Evolutionary conservation across 768 basidiomycete species (phyloP).

Genomic region (Kwoniella mangroviensis): DNA sequence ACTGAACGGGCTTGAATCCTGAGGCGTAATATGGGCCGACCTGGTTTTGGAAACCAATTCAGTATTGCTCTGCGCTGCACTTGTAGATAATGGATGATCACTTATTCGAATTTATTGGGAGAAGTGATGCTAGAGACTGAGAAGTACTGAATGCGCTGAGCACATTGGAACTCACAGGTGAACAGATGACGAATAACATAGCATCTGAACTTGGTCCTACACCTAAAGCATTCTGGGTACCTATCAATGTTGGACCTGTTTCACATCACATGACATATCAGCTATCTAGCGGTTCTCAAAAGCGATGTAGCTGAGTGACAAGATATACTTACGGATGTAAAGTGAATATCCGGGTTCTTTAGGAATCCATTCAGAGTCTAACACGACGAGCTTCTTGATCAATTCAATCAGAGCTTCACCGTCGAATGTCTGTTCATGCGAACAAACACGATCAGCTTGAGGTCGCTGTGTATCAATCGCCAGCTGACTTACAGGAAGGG

Average conservation of each 20-base stretch:
- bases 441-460: background rate
- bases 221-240: constrained; percentile 67
- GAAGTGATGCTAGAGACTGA: too few species aligned
- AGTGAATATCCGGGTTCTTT: constrained; percentile 83
- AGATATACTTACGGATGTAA: constrained; percentile 81
- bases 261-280: background rate
- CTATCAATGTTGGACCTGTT: constrained; percentile 63
- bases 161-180: constrained; percentile 40
- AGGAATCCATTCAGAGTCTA: constrained; percentile 92
- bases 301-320: constrained; percentile 46
- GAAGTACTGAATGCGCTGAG: background rate
- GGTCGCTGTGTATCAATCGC: background rate
- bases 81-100: too few species aligned
- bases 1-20: constrained; percentile 89
- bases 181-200: constrained; percentile 80
- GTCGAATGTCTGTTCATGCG: constrained; percentile 66
- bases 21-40: constrained; percentile 48
- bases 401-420: constrained; percentile 73
- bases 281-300: background rate
- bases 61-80: too few species aligned
- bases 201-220: constrained; percentile 79
- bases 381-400: constrained; percentile 80
- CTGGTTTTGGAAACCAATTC: background rate
- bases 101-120: too few species aligned
- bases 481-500: constrained; percentile 63